Evolutionary conservation across 2,329 filamentous ascomycete species (phyloP).

Genomic region (Aspergillus eucalypticola): DNA sequence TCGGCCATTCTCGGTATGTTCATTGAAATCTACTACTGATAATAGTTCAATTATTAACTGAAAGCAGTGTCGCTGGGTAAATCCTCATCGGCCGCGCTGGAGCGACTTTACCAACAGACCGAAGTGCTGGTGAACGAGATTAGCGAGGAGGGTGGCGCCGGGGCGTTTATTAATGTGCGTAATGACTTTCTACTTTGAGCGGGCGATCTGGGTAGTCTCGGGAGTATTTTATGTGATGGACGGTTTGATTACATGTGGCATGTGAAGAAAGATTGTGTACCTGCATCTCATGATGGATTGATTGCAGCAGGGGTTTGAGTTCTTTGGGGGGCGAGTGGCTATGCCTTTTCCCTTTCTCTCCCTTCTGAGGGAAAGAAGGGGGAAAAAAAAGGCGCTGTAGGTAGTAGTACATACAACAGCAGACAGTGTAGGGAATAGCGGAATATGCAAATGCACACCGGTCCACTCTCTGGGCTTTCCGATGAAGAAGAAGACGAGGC

Average conservation of each 20-base stretch:
- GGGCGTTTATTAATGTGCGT: slow-evolving; percentile 75
- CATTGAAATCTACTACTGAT: slow-evolving; percentile 1
- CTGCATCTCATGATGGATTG: background rate
- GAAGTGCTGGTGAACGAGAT: slow-evolving; percentile 82
- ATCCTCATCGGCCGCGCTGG: slow-evolving; percentile 80
- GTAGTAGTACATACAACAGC: too few relatives aligned
- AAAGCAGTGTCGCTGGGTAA: slow-evolving; percentile 82
- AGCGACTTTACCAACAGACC: slow-evolving; percentile 83
- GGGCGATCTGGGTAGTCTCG: slow-evolving; percentile 3
- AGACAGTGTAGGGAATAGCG: too few relatives aligned
- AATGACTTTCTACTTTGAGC: slow-evolving; percentile 48
- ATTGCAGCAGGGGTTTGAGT: background rate
- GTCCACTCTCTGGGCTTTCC: too few relatives aligned
- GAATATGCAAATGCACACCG: too few relatives aligned
- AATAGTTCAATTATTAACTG: slow-evolving; percentile 28
- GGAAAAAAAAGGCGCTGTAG: too few relatives aligned
- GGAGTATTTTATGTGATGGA: background rate
- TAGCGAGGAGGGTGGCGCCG: slow-evolving; percentile 74
- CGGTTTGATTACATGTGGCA: slow-evolving; percentile 8
- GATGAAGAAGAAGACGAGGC: too few relatives aligned
- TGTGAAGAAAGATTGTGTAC: slow-evolving; percentile 7
- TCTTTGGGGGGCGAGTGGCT: background rate
- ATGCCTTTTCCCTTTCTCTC: background rate
- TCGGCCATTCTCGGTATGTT: slow-evolving; percentile 81
- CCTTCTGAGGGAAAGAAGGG: too few relatives aligned